Percentiles rank a stretch among this genome's conserved stretches.
phyloP scores from a whole-genome alignment of 768 basidiomycete genomes.

The Fomitopsis pulvina region DNA sequence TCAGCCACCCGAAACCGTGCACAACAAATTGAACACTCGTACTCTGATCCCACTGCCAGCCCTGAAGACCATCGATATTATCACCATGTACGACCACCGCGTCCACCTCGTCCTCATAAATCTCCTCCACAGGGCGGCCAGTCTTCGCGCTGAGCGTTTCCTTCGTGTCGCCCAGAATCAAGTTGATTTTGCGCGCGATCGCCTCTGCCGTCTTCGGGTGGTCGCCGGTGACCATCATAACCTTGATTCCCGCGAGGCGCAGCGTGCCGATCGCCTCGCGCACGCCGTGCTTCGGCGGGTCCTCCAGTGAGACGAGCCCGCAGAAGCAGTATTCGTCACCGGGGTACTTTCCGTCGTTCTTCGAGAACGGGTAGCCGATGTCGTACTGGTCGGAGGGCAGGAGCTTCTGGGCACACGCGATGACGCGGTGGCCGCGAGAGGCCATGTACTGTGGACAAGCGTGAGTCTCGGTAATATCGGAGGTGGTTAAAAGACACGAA shows the following conservation, averaged over 20 bases:
- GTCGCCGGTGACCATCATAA: constrained; percentile 76
- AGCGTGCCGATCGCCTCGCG: constrained; percentile 68
- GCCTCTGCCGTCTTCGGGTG: constrained; percentile 73
- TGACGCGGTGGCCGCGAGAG: constrained; percentile 68
- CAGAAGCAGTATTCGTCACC: constrained; percentile 54
- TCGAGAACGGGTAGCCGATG: constrained; percentile 43
- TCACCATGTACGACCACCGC: constrained; percentile 67
- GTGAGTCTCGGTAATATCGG: background rate
- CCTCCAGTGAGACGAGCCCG: constrained; percentile 60
- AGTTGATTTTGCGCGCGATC: constrained; percentile 66
- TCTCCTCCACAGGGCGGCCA: constrained; percentile 44
- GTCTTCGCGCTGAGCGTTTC: constrained; percentile 55
- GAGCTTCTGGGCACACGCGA: constrained; percentile 60
- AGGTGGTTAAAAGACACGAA: constrained; percentile 20
- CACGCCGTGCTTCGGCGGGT: constrained; percentile 67
- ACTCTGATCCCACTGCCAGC: constrained; percentile 76
- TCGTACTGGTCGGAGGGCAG: constrained; percentile 46
- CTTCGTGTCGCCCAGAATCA: constrained; percentile 60
- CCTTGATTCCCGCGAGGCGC: constrained; percentile 65
- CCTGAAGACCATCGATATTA: constrained; percentile 56
- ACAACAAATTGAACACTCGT: constrained; percentile 17
- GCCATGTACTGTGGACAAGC: constrained; percentile 56
- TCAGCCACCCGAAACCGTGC: background rate
- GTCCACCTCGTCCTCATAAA: constrained; percentile 63
- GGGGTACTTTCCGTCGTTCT: constrained; percentile 48